These are phyloP conservation scores for Schizothecium vesticola DNA, from an alignment of 495 filamentous ascomycete species.

Conservation along the genomic window DNA sequence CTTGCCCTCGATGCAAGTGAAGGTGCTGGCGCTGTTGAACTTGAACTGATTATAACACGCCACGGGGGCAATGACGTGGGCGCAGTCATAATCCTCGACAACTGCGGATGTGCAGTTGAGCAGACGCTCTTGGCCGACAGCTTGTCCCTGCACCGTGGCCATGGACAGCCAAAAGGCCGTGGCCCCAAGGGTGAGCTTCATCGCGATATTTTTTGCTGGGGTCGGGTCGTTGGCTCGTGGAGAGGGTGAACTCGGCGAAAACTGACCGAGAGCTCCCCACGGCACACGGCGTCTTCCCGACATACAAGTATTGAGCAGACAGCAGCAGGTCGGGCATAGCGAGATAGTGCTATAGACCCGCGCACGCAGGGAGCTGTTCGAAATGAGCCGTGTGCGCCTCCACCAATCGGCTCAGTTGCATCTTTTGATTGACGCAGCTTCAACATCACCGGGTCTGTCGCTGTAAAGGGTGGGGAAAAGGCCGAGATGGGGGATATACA, in stretches of 20 bases:
- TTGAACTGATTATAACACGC: conserved; percentile 44
- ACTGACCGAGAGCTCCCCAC: neutral
- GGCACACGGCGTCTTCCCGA: neutral
- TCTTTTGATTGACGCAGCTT: conserved; percentile 4
- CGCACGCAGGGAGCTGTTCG: conserved; percentile 12
- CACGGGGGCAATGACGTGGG: conserved; percentile 38
- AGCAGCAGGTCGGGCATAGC: conserved; percentile 23
- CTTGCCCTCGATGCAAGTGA: conserved; percentile 36
- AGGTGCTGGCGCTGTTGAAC: conserved; percentile 31
- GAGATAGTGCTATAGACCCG: conserved; percentile 1
- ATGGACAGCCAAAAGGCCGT: conserved; percentile 22
- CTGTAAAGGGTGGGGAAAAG: neutral
- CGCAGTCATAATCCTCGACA: conserved; percentile 34
- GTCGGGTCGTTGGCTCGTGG: neutral
- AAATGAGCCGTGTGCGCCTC: conserved; percentile 10
- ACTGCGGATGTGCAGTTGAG: conserved; percentile 33
- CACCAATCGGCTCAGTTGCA: conserved; percentile 8
- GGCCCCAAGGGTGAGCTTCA: conserved; percentile 27
- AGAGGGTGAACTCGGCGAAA: neutral
- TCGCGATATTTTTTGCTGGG: conserved; percentile 7
- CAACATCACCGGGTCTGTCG: neutral
- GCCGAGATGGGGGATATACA: neutral
- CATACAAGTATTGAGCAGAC: neutral
- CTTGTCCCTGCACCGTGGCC: conserved; percentile 22
- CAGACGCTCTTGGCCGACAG: neutral